A percentile compares a stretch with the other conserved stretches of the same genome.
These are phyloP conservation scores for Gracilaria domingensis DNA, from an alignment of 23 red algal genomes.

Conservation along the genomic window DNA sequence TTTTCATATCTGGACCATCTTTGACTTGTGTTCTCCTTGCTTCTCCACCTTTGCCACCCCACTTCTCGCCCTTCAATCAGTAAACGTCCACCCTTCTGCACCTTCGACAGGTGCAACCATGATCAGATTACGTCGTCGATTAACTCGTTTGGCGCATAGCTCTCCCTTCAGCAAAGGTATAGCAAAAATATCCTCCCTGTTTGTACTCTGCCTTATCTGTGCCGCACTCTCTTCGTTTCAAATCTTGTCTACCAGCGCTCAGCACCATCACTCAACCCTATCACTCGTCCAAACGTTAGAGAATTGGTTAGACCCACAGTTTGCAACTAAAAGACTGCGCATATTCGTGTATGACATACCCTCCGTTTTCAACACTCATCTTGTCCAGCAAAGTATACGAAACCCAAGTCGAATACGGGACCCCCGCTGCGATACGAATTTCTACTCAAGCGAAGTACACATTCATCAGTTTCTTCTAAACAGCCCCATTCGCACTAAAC, in stretches of 20 bases:
- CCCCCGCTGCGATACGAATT: conserved; percentile 54
- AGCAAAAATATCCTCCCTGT: background rate
- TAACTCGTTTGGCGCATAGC: no score
- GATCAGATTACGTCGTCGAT: no score
- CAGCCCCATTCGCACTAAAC: conserved; percentile 41
- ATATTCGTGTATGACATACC: conserved; percentile 80
- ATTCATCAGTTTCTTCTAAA: conserved; percentile 51
- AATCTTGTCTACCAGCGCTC: background rate
- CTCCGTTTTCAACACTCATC: conserved; percentile 54
- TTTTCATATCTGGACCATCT: no score
- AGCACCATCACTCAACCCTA: background rate
- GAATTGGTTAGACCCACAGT: conserved; percentile 22
- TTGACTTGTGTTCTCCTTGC: no score
- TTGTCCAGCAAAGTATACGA: conserved; percentile 58
- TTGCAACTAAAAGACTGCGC: conserved; percentile 16
- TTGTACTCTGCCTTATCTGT: background rate
- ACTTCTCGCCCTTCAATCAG: no score
- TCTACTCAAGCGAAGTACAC: conserved; percentile 65
- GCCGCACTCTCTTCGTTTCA: background rate
- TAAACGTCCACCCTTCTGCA: no score
- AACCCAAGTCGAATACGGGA: conserved; percentile 56
- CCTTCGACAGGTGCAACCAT: no score
- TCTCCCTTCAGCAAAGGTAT: no score
- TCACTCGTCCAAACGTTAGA: conserved; percentile 21
- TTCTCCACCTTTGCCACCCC: no score